Conservation (phyloP, 257 asterid species). For the Voacanga thouarsii region DNA sequence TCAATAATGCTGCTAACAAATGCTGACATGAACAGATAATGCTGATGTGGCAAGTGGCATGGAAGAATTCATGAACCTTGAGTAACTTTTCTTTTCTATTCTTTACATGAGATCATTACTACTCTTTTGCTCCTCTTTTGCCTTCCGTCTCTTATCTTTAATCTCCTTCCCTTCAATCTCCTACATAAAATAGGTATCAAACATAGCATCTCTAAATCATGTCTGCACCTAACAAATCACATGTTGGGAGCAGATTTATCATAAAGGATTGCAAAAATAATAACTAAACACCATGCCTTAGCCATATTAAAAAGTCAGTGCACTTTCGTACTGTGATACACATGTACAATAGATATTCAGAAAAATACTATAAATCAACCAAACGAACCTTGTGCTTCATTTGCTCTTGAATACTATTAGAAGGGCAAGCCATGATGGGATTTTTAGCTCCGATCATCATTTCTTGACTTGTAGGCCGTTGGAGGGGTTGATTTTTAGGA, state of each 20-base stretch:
- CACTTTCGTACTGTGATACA: background rate
- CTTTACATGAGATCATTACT: constrained; percentile 47
- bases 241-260: constrained; percentile 18
- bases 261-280: background rate
- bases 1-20: no score
- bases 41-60: no score
- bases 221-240: constrained; percentile 18
- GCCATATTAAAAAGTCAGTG: constrained; percentile 9
- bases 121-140: constrained; percentile 22
- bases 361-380: background rate
- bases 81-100: constrained; percentile 24
- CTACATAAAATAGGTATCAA: constrained; percentile 24
- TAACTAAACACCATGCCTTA: background rate
- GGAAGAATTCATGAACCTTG: constrained; percentile 23
- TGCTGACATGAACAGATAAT: no score
- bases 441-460: constrained; percentile 13
- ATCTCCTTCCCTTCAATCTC: constrained; percentile 25
- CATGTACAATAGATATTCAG: background rate
- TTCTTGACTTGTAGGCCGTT: constrained; percentile 21
- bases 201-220: constrained; percentile 3
- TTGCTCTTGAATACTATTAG: constrained; percentile 10
- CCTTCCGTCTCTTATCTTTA: constrained; percentile 26
- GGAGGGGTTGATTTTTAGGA: constrained; percentile 30
- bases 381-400: constrained; percentile 30
- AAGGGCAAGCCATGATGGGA: constrained; percentile 32